Evolutionary conservation across 2,329 filamentous ascomycete species (phyloP).

Genomic region (Blastomyces parvus): DNA sequence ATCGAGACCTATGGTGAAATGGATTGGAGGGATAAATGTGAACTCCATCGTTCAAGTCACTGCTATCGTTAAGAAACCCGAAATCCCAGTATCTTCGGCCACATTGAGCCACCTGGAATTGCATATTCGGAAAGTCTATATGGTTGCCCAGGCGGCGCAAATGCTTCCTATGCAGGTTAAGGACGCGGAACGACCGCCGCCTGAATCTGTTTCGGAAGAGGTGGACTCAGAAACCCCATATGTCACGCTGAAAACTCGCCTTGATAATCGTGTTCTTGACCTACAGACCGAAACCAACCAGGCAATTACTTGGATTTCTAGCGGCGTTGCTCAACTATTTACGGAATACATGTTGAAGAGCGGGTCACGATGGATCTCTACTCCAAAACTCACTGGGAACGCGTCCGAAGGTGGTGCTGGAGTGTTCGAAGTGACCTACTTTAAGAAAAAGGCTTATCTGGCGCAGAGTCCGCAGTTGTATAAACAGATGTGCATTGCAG

Average conservation of each 20-base stretch:
- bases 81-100: constrained; percentile 81
- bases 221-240: constrained; percentile 52
- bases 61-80: constrained; percentile 68
- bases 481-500: constrained; percentile 60
- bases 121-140: constrained; percentile 76
- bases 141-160: constrained; percentile 56
- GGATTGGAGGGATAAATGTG: constrained; percentile 60
- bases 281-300: constrained; percentile 85
- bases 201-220: constrained; percentile 38
- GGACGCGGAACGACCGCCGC: constrained; percentile 42
- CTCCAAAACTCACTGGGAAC: constrained; percentile 79
- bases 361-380: constrained; percentile 75
- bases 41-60: constrained; percentile 80
- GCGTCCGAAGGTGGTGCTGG: constrained; percentile 88
- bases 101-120: constrained; percentile 72
- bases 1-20: constrained; percentile 90
- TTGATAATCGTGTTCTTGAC: constrained; percentile 89
- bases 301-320: constrained; percentile 66
- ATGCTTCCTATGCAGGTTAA: constrained; percentile 52
- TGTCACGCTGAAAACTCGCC: constrained; percentile 71
- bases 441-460: constrained; percentile 66
- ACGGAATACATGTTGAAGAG: constrained; percentile 65
- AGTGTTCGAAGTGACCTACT: constrained; percentile 85
- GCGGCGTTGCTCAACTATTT: constrained; percentile 61
- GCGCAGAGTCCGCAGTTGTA: constrained; percentile 57